Evolutionary conservation across 2,329 filamentous ascomycete genomes (phyloP).

Genomic region (Onygenales sp.): DNA sequence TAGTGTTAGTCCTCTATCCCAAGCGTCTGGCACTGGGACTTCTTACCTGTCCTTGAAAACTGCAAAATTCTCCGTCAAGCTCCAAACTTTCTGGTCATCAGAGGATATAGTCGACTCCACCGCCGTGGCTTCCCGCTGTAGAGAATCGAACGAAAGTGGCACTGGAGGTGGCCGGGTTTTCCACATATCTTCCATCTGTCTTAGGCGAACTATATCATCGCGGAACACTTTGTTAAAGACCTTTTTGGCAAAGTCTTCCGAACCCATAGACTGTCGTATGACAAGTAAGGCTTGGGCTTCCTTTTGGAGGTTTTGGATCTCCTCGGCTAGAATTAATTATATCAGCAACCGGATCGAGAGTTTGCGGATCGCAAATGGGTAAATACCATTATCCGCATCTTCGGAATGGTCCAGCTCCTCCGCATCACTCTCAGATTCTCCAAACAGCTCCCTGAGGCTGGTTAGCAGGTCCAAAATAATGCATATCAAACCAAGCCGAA

Average conservation of each 20-base stretch:
- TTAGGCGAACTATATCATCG: slow-evolving; percentile 70
- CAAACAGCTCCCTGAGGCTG: slow-evolving; percentile 64
- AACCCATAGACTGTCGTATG: slow-evolving; percentile 74
- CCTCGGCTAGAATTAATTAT: slow-evolving; percentile 45
- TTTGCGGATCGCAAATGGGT: background rate
- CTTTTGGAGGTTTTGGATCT: slow-evolving; percentile 78
- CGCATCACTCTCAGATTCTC: slow-evolving; percentile 76
- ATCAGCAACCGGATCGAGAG: background rate
- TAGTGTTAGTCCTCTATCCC: slow-evolving; percentile 14
- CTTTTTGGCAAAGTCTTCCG: slow-evolving; percentile 62
- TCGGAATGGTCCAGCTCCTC: slow-evolving; percentile 69
- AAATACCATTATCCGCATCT: slow-evolving; percentile 67
- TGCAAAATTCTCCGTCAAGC: slow-evolving; percentile 68
- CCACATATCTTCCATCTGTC: slow-evolving; percentile 95
- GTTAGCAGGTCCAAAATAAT: slow-evolving; percentile 17
- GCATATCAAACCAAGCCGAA: background rate
- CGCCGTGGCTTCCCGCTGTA: slow-evolving; percentile 46
- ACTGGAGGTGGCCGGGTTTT: slow-evolving; percentile 67
- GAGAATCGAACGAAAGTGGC: slow-evolving; percentile 57
- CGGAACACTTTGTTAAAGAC: slow-evolving; percentile 92
- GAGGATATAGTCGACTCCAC: slow-evolving; percentile 45
- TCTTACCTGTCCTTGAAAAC: slow-evolving; percentile 68
- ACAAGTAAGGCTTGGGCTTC: slow-evolving; percentile 76
- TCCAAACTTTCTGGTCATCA: slow-evolving; percentile 71
- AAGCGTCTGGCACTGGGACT: background rate